Evolutionary conservation across 768 basidiomycete species (phyloP), one percentile per base, ranked within the genome.

Genomic region (Boletus bicolor): DNA sequence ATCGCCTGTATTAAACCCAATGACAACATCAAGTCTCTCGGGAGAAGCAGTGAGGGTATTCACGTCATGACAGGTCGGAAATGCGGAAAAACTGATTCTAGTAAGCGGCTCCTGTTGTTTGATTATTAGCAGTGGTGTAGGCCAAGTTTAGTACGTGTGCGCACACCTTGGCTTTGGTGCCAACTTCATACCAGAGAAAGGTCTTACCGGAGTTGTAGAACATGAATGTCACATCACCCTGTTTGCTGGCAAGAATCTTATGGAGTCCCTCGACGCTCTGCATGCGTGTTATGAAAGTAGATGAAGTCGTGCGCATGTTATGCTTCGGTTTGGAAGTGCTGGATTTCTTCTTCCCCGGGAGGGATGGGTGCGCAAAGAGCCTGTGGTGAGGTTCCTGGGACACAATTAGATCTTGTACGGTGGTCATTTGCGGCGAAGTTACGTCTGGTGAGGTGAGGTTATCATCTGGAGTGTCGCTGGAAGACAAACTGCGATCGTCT

Each of bases 1-100:
- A 74, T 99, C 97, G n/a, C 97, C 97, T 0, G 94, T 91, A 58
- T 77, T 81, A 68, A 97, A 98, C 6, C 96, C 97, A 64, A 98
- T 88, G 55, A 98, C 81, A 7, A 97, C 78, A 64, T 98, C 95
- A 35, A 98, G 73, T 43, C 85, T 83, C 41, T 93, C 87, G 11
- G 87, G 74, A 4, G 85, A 86, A 7, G 90, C 84, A 2, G 95
- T 97, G 2, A 82, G 71, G 6, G 77, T 70, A 62, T 97, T 96
- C 32, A 96, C 85, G 64, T 93, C 87, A 69, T 96, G 92, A 68
- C 93, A 95, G 1, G 95, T 97, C 5, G 93, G 93, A 63, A 87
- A 81, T 14, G 87, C 83, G 44, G 89, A 85, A 73, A 98, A 98
- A 19, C 86, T 86, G 52, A 98, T 84, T 54, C 88, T 81, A 39